phyloP scores from a whole-genome alignment of 2,329 filamentous ascomycete genomes.

The Fusarium robinianum region DNA sequence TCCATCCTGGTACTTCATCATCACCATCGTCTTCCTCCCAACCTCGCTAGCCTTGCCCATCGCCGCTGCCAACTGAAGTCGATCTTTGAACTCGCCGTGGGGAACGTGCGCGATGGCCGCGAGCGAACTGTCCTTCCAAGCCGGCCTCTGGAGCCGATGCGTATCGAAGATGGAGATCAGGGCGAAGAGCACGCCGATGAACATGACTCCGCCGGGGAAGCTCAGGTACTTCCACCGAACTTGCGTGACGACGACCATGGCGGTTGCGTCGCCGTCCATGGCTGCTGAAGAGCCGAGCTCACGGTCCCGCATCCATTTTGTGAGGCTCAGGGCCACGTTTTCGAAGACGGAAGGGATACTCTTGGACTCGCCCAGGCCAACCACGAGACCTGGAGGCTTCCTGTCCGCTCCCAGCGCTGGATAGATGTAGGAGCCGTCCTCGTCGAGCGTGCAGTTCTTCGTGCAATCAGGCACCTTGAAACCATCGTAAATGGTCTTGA shows the following conservation, averaged over 20 bases:
- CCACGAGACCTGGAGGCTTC: not conserved
- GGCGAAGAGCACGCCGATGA: not conserved
- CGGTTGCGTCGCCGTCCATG: not conserved
- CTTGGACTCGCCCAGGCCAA: not conserved
- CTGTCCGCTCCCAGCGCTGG: not conserved
- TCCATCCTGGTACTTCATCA: too few species aligned
- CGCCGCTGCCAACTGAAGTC: not conserved
- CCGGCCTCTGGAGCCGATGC: not conserved
- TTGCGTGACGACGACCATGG: not conserved
- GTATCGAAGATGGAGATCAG: constrained; percentile 5
- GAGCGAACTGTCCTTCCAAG: constrained; percentile 1
- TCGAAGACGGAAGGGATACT: not conserved
- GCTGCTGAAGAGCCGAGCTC: not conserved
- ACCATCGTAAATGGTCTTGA: not conserved
- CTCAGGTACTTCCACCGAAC: constrained; percentile 9
- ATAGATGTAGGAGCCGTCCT: not conserved
- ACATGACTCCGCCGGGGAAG: not conserved
- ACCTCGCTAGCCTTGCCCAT: not conserved
- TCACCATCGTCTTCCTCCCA: not conserved
- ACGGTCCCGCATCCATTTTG: constrained; percentile 20
- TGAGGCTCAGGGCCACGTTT: constrained; percentile 13
- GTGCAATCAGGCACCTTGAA: not conserved
- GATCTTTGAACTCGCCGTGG: not conserved
- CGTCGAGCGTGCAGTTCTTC: too few species aligned
- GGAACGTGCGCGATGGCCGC: constrained; percentile 5